Evolutionary conservation across 2,329 filamentous ascomycete genomes (phyloP).

Genomic region (Plectosphaerella sp.): DNA sequence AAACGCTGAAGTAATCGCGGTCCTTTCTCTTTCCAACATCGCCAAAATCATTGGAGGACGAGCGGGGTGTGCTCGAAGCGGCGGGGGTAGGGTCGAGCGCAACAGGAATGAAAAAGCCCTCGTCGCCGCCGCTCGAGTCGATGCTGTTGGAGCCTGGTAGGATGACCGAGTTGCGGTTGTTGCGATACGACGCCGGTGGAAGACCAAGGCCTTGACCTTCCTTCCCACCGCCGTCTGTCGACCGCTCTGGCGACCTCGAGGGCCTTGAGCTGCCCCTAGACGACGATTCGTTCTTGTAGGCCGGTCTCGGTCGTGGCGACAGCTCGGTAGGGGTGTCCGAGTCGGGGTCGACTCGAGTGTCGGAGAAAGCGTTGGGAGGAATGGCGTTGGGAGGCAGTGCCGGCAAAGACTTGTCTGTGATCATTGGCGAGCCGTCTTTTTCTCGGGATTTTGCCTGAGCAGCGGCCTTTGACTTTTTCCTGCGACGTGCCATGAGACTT

Average conservation of each 20-base stretch:
- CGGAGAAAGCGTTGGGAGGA: conserved; percentile 57
- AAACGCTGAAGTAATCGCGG: conserved; percentile 55
- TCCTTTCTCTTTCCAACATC: conserved; percentile 45
- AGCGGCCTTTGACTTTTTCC: conserved; percentile 76
- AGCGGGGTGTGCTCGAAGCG: conserved; percentile 49
- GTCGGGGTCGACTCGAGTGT: conserved; percentile 50
- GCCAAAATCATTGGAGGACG: conserved; percentile 41
- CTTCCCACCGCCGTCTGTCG: conserved; percentile 32
- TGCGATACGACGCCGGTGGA: conserved; percentile 72
- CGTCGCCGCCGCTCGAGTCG: conserved; percentile 41
- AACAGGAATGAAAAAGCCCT: conserved; percentile 73
- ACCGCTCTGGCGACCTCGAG: conserved; percentile 50
- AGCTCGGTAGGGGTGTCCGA: conserved; percentile 67
- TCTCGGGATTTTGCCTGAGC: conserved; percentile 57
- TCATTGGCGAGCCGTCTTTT: conserved; percentile 61
- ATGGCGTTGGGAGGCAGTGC: conserved; percentile 77
- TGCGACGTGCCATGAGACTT: conserved; percentile 85
- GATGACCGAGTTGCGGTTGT: conserved; percentile 70
- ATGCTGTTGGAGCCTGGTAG: conserved; percentile 37
- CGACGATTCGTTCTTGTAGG: conserved; percentile 49
- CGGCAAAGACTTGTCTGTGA: conserved; percentile 87
- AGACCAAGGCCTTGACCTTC: conserved; percentile 58
- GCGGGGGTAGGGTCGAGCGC: conserved; percentile 67
- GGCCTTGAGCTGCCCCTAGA: conserved; percentile 50
- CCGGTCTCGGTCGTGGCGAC: conserved; percentile 55